These are phyloP conservation scores for Corymbia maculata DNA, from an alignment of 345 rosid species.

Conservation along the genomic window DNA sequence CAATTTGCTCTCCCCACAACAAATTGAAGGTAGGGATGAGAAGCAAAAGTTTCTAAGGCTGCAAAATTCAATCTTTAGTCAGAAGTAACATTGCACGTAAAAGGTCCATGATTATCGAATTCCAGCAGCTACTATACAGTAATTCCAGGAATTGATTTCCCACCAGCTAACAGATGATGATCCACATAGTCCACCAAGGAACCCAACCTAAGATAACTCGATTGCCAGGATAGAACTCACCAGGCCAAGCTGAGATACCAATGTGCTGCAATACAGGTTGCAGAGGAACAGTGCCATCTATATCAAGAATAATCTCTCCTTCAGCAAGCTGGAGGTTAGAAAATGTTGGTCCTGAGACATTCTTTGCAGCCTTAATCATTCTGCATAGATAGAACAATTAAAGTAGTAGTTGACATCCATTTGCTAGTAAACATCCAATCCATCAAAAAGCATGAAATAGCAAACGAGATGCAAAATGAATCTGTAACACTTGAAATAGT, in stretches of 20 bases:
- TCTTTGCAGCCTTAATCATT: conserved; percentile 57
- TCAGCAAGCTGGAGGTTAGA: conserved; percentile 68
- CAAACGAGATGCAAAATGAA: not conserved
- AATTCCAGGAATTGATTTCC: not conserved
- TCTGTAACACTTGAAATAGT: not conserved
- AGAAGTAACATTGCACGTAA: not conserved
- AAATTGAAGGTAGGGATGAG: not conserved
- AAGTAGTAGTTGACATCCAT: not conserved
- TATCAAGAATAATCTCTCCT: conserved; percentile 77
- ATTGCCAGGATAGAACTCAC: conserved; percentile 19
- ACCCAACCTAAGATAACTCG: not conserved
- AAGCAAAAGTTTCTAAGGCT: not conserved
- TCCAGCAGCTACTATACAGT: not conserved
- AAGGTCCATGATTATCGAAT: not conserved
- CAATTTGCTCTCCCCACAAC: not conserved
- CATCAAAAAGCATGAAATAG: not conserved
- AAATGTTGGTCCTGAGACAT: conserved; percentile 34
- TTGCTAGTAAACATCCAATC: not conserved
- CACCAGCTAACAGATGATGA: not conserved
- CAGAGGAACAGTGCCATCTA: conserved; percentile 81
- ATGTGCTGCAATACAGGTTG: conserved; percentile 89
- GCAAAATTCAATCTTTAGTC: not conserved
- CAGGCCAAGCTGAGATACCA: conserved; percentile 97
- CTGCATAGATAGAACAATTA: conserved; percentile 15
- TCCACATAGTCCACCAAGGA: not conserved